Evolutionary conservation across 805 yeast genomes (phyloP).

Genomic region (Yamadazyma philogaea): DNA sequence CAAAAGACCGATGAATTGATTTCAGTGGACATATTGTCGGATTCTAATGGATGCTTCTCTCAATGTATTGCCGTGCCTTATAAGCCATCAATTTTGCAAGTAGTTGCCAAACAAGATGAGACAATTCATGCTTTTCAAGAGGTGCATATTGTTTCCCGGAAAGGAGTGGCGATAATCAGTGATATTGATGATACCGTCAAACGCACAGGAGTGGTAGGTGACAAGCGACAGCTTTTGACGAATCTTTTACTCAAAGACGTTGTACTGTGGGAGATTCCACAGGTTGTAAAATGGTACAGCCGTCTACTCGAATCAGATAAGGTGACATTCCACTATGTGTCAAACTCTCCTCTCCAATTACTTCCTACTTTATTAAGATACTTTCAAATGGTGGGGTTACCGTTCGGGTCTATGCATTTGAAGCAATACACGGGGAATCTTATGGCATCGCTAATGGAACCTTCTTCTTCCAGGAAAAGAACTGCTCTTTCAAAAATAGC

Average conservation of each 20-base stretch:
- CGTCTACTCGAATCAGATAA: conserved; percentile 42
- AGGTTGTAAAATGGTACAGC: conserved; percentile 70
- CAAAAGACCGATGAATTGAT: conserved; percentile 24
- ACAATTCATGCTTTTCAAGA: conserved; percentile 47
- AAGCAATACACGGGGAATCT: conserved; percentile 85
- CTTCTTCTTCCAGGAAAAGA: conserved; percentile 78
- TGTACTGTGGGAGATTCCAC: conserved; percentile 66
- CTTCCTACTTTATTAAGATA: conserved; percentile 59
- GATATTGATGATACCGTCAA: conserved; percentile 96
- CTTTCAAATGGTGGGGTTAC: conserved; percentile 55
- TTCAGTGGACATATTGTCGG: conserved; percentile 45
- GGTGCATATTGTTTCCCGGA: conserved; percentile 36
- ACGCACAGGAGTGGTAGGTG: conserved; percentile 85
- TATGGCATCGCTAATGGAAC: conserved; percentile 78
- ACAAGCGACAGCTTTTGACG: conserved; percentile 76
- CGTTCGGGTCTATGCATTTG: conserved; percentile 79
- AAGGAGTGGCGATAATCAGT: conserved; percentile 72
- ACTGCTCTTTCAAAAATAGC: conserved; percentile 60
- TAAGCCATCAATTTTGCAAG: conserved; percentile 58
- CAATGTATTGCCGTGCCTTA: conserved; percentile 52
- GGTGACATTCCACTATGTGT: conserved; percentile 83
- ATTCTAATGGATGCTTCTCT: conserved; percentile 64
- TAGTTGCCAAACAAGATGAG: conserved; percentile 46
- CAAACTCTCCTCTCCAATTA: conserved; percentile 93
- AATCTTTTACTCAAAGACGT: conserved; percentile 71